phyloP scores from a whole-genome alignment of 2,329 filamentous ascomycete genomes.

The Bipolaris victoriae region DNA sequence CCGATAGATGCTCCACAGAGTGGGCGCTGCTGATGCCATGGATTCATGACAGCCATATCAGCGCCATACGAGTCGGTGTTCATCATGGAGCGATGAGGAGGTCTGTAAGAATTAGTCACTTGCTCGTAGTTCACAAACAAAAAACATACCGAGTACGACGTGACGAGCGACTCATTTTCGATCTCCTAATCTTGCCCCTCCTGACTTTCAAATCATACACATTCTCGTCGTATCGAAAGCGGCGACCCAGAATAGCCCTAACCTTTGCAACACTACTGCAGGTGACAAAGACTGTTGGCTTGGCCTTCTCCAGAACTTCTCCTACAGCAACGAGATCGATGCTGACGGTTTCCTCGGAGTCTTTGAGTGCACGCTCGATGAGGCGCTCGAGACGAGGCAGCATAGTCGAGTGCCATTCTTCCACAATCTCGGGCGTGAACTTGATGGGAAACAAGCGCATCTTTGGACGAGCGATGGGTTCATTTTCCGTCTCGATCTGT shows the following conservation, averaged over 20 bases:
- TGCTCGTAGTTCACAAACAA: too few relatives aligned
- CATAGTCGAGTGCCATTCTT: slow-evolving; percentile 73
- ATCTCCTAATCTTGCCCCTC: slow-evolving; percentile 70
- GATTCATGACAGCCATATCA: slow-evolving; percentile 63
- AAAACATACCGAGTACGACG: slow-evolving; percentile 29
- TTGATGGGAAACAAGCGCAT: slow-evolving; percentile 53
- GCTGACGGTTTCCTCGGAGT: slow-evolving; percentile 76
- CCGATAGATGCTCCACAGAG: slow-evolving; percentile 91
- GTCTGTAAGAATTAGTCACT: slow-evolving; percentile 12
- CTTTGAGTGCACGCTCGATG: slow-evolving; percentile 72
- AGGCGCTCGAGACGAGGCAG: slow-evolving; percentile 77
- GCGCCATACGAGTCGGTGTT: slow-evolving; percentile 44
- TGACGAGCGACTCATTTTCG: slow-evolving; percentile 55
- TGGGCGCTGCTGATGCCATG: slow-evolving; percentile 78
- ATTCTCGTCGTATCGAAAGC: slow-evolving; percentile 70
- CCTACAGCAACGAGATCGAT: slow-evolving; percentile 79
- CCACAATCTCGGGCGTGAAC: slow-evolving; percentile 67
- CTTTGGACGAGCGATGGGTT: slow-evolving; percentile 39
- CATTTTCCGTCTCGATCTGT: slow-evolving; percentile 43
- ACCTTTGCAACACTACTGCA: slow-evolving; percentile 78
- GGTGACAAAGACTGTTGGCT: slow-evolving; percentile 76
- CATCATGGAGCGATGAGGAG: slow-evolving; percentile 51
- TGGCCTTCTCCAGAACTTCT: slow-evolving; percentile 67
- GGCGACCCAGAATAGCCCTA: slow-evolving; percentile 71
- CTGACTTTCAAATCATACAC: slow-evolving; percentile 74